These are phyloP conservation scores for Cladophialophora yegresii DNA, from an alignment of 2,329 filamentous ascomycete species.

Conservation along the genomic window DNA sequence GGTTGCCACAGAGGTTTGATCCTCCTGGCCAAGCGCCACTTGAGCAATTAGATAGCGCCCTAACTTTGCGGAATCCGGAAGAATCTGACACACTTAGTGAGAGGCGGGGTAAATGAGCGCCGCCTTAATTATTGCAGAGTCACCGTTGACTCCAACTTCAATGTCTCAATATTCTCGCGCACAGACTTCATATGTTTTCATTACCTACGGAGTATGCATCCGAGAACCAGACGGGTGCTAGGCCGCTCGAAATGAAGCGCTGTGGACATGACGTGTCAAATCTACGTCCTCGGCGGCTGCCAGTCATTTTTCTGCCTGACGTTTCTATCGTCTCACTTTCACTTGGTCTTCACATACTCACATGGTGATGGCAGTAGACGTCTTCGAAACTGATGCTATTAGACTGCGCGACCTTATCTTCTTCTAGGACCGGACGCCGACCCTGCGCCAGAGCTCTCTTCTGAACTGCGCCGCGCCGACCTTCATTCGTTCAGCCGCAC, in stretches of 20 bases:
- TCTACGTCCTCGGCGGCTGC: too few species aligned
- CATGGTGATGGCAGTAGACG: not conserved
- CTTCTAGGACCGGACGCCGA: not conserved
- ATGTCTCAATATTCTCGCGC: too few species aligned
- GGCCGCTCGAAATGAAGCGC: too few species aligned
- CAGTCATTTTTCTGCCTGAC: not conserved
- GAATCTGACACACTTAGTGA: too few species aligned
- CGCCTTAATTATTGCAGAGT: too few species aligned
- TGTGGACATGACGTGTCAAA: too few species aligned
- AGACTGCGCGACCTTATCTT: not conserved
- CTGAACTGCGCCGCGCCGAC: conserved; percentile 65
- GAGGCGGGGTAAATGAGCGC: too few species aligned
- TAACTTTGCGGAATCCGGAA: too few species aligned
- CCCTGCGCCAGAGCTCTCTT: conserved; percentile 52
- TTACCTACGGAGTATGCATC: too few species aligned
- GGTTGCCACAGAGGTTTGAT: not conserved
- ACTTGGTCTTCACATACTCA: not conserved
- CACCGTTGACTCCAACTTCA: too few species aligned
- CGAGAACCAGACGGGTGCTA: too few species aligned
- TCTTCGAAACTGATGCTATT: not conserved
- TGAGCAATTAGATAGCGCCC: not conserved
- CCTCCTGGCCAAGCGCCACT: not conserved
- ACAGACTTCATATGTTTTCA: too few species aligned
- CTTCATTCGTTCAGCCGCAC: conserved; percentile 65
- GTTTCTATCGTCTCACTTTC: not conserved